phyloP scores from a whole-genome alignment of 1,284 basidiomycete species.

The Trichosporon sp. region DNA sequence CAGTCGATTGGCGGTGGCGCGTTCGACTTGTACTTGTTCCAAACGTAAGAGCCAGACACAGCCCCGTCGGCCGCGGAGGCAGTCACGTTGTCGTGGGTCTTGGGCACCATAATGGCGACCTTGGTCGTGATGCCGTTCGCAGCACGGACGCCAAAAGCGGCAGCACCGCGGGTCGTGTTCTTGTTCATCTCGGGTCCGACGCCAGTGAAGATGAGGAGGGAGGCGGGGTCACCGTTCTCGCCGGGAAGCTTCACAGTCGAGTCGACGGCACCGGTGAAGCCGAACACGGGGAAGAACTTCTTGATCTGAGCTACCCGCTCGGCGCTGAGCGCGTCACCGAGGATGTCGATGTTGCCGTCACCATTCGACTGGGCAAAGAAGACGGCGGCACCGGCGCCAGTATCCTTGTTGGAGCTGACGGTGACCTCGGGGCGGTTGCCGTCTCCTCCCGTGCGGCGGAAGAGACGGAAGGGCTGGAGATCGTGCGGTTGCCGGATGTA shows the following conservation, averaged over 20 bases:
- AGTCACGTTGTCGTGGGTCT: not conserved
- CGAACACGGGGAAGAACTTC: slow-evolving; percentile 5
- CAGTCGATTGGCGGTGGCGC: not conserved
- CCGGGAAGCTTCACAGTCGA: not conserved
- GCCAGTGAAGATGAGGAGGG: slow-evolving; percentile 12
- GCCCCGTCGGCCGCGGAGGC: slow-evolving; percentile 16
- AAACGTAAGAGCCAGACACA: slow-evolving; percentile 6
- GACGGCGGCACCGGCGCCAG: not conserved
- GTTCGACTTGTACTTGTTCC: slow-evolving; percentile 12
- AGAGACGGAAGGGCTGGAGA: not conserved
- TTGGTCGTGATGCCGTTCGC: slow-evolving; percentile 5
- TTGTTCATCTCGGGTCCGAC: slow-evolving; percentile 18
- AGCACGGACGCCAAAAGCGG: slow-evolving; percentile 14
- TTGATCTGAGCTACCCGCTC: not conserved
- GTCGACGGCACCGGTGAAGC: slow-evolving; percentile 6
- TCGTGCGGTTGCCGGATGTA: not conserved
- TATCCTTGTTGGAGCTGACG: slow-evolving; percentile 1
- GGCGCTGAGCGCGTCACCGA: not conserved
- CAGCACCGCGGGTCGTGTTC: slow-evolving; percentile 22
- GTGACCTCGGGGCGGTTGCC: not conserved
- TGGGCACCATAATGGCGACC: slow-evolving; percentile 18
- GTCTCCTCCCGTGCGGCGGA: not conserved
- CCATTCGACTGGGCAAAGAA: not conserved
- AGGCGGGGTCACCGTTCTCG: slow-evolving; percentile 10
- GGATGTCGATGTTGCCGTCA: not conserved